Base-by-base conservation (phyloP, 2,329 filamentous ascomycete species). In the Exophiala alcalophila region DNA sequence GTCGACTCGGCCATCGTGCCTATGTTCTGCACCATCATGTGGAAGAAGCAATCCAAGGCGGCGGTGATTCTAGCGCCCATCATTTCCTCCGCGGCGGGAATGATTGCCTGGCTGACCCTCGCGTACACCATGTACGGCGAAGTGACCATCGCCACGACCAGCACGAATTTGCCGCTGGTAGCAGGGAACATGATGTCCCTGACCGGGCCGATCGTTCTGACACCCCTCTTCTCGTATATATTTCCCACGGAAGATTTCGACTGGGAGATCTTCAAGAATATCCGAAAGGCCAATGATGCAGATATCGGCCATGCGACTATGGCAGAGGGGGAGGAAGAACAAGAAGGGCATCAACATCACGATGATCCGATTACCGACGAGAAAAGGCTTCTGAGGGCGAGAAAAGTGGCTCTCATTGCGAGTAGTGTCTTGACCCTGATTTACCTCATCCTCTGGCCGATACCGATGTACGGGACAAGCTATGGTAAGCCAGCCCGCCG, bases 1-100 rank as follows among this genome's bases (percentile, higher is more conserved):
- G 91, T 94, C 59, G 88, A 83, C 0, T 79, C 84, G 0, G 88
- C 86, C 3, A 86, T 92, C 3, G 74, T 95, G 11, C 89, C 89
- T 0, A 85, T 86, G 0, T 83, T 86, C 0, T 69, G 94, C 49
- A 86, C 86, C 0, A 74, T 95, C 0, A 71, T 88, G 42, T 94
- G 76, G 34, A 78, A 82, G 1, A 87, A 94, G 61, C 87, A 86
- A 58, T 80, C 78, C 69, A 78, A 78, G 61, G 84, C 85, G 1
- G 86, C 84, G 0, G 77, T 79, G 1, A 69, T 83, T n/a, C 80
- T n/a, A n/a, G n/a, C 80, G 0, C 84, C 86, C 0, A 72, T 83
- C 0, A 68, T 88, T 1, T 85, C 84, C 4, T 75, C 89, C 2
- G 71, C 68, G 16, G 80, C 80, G 52, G 79, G 83, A 1, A 65